Percentiles rank a stretch among this genome's conserved stretches.
Conservation (phyloP, 2,329 filamentous ascomycete genomes). For the Colletotrichum truncatum region DNA sequence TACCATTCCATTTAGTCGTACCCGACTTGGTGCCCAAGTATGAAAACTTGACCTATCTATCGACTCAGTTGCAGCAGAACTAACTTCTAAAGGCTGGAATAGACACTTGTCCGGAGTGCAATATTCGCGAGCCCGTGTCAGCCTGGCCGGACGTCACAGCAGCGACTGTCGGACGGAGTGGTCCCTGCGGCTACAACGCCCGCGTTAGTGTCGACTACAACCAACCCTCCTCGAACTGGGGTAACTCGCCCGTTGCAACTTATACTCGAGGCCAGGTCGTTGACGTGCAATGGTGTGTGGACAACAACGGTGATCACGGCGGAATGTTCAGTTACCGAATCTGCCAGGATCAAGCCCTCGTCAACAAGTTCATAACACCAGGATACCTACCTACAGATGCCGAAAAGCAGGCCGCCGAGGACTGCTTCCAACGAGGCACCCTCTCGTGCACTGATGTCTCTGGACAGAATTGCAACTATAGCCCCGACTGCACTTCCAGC, state of each 20-base stretch:
- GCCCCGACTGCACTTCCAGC: constrained; percentile 53
- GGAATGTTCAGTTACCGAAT: constrained; percentile 66
- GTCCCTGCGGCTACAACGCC: constrained; percentile 63
- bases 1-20: constrained; percentile 52
- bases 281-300: constrained; percentile 64
- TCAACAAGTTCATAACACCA: constrained; percentile 58
- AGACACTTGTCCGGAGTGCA: constrained; percentile 63
- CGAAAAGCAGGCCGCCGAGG: constrained; percentile 63
- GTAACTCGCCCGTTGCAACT: constrained; percentile 49
- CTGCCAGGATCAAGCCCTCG: constrained; percentile 59
- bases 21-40: constrained; percentile 54
- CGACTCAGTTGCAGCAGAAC: too few species aligned
- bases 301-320: constrained; percentile 65
- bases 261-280: constrained; percentile 56
- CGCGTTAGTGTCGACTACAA: constrained; percentile 64
- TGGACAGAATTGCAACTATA: constrained; percentile 59
- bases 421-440: constrained; percentile 58
- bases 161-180: constrained; percentile 56
- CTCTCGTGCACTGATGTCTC: constrained; percentile 59
- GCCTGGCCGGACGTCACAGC: constrained; percentile 58
- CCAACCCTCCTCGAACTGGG: constrained; percentile 54
- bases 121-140: constrained; percentile 61
- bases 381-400: constrained; percentile 56
- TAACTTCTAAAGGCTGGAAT: constrained; percentile 48
- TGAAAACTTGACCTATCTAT: neutral